Conservation (phyloP, 176 grass and related monocot species). For the Tuctoria greenei region DNA sequence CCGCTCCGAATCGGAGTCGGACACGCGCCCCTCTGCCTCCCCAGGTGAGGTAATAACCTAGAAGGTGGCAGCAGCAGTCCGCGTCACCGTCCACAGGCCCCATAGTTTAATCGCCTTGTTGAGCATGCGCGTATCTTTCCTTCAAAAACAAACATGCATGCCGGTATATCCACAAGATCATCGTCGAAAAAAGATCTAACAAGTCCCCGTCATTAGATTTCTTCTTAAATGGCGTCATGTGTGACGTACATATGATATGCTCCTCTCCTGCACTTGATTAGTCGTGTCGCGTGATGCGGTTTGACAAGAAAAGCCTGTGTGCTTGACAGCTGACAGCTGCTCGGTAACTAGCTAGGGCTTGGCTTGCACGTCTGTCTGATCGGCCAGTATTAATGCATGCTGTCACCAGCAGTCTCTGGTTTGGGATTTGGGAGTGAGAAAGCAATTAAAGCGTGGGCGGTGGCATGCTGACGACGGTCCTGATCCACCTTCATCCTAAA, state of each 20-base stretch:
- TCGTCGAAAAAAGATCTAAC: conserved; percentile 31
- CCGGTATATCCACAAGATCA: conserved; percentile 26
- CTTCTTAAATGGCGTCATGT: not conserved
- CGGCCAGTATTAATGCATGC: too few relatives aligned
- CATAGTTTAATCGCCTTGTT: conserved; percentile 31
- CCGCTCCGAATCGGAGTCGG: fast-evolving
- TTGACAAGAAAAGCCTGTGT: not conserved
- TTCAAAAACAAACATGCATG: not conserved
- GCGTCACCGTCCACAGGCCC: conserved; percentile 18
- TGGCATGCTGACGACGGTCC: too few relatives aligned
- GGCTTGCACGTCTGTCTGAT: not conserved
- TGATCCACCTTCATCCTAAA: too few relatives aligned
- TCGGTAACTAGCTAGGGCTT: not conserved
- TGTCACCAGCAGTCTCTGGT: too few relatives aligned
- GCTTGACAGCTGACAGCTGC: too few relatives aligned
- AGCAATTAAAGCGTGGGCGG: too few relatives aligned
- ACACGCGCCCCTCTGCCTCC: conserved; percentile 28
- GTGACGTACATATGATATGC: not conserved
- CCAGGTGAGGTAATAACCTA: conserved; percentile 6
- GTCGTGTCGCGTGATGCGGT: not conserved
- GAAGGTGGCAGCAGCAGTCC: conserved; percentile 16
- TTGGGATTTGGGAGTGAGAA: too few relatives aligned
- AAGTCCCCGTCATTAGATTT: conserved; percentile 24
- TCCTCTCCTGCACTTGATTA: not conserved
- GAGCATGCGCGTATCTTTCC: not conserved